These are phyloP conservation scores for Gossypium bickii DNA, from an alignment of 345 rosid species.

Conservation along the genomic window DNA sequence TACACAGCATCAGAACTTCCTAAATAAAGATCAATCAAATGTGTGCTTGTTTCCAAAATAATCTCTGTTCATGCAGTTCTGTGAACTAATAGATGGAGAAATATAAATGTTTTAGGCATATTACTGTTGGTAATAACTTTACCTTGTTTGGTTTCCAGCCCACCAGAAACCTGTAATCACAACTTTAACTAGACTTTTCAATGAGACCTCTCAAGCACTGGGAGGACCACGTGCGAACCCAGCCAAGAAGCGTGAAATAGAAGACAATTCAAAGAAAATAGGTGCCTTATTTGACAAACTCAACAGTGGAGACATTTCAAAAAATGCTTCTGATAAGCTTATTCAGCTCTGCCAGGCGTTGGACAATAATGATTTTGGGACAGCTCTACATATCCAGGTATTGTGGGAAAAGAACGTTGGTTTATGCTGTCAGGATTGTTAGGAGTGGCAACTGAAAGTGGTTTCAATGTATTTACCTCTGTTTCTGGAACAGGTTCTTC, in stretches of 20 bases:
- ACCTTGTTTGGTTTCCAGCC: conserved; percentile 38
- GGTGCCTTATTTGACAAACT: conserved; percentile 95
- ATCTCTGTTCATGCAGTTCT: background rate
- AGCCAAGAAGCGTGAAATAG: conserved; percentile 91
- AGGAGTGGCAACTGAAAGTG: background rate
- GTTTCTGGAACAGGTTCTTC: conserved; percentile 51
- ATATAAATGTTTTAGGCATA: too few relatives aligned
- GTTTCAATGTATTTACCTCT: background rate
- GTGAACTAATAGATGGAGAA: too few relatives aligned
- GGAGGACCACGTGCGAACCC: conserved; percentile 97
- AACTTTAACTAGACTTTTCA: conserved; percentile 84
- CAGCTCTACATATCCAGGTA: conserved; percentile 95
- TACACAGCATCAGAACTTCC: background rate
- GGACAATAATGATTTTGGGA: conserved; percentile 67
- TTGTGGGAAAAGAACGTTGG: conserved; percentile 1
- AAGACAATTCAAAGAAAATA: conserved; percentile 85
- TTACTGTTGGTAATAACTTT: background rate
- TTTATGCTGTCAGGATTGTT: background rate
- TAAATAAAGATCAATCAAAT: background rate
- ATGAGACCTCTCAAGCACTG: conserved; percentile 90
- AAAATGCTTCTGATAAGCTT: conserved; percentile 90
- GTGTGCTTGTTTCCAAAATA: background rate
- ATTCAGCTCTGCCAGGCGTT: conserved; percentile 83
- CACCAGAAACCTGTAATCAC: conserved; percentile 69
- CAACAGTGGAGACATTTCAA: conserved; percentile 84